Evolutionary conservation across 2,329 filamentous ascomycete species (phyloP).

Genomic region (Stagonosporopsis rhizophila): DNA sequence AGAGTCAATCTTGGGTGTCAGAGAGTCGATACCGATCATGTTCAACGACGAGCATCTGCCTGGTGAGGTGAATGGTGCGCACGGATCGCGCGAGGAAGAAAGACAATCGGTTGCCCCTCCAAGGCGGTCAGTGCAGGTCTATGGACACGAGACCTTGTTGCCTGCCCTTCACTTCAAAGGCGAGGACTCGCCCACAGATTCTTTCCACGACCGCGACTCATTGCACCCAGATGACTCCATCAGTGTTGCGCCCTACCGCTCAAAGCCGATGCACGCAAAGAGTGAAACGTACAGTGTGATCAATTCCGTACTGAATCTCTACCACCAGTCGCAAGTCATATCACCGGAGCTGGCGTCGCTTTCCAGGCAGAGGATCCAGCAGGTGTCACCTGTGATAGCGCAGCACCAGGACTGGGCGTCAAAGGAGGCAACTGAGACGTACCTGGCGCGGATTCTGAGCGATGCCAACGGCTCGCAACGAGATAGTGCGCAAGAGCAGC

Average conservation of each 20-base stretch:
- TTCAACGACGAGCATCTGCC: slow-evolving; percentile 50
- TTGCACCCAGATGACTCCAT: slow-evolving; percentile 49
- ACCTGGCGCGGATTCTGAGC: slow-evolving; percentile 57
- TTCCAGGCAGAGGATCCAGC: slow-evolving; percentile 52
- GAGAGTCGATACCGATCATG: slow-evolving; percentile 64
- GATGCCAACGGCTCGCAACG: slow-evolving; percentile 44
- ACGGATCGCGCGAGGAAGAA: slow-evolving; percentile 16
- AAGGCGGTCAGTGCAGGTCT: slow-evolving; percentile 23
- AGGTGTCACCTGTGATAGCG: slow-evolving; percentile 61
- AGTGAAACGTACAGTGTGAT: slow-evolving; percentile 54
- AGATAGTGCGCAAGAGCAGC: slow-evolving; percentile 15
- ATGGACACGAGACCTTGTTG: slow-evolving; percentile 20
- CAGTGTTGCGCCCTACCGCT: slow-evolving; percentile 45
- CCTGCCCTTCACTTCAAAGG: slow-evolving; percentile 37
- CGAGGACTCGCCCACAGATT: slow-evolving; percentile 43
- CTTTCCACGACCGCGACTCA: slow-evolving; percentile 43
- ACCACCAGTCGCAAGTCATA: slow-evolving; percentile 48
- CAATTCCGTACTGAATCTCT: slow-evolving; percentile 51
- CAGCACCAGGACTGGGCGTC: slow-evolving; percentile 62
- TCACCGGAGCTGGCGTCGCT: slow-evolving; percentile 50
- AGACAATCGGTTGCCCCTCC: slow-evolving; percentile 22
- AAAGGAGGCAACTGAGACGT: slow-evolving; percentile 62
- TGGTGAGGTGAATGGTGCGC: slow-evolving; percentile 4
- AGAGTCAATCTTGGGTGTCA: slow-evolving; percentile 58
- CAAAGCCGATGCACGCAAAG: slow-evolving; percentile 45